A percentile compares a stretch with the other conserved stretches of the same genome.
phyloP scores from a whole-genome alignment of 495 filamentous ascomycete species.

The Aspergillus sclerotiicarbonarius region DNA sequence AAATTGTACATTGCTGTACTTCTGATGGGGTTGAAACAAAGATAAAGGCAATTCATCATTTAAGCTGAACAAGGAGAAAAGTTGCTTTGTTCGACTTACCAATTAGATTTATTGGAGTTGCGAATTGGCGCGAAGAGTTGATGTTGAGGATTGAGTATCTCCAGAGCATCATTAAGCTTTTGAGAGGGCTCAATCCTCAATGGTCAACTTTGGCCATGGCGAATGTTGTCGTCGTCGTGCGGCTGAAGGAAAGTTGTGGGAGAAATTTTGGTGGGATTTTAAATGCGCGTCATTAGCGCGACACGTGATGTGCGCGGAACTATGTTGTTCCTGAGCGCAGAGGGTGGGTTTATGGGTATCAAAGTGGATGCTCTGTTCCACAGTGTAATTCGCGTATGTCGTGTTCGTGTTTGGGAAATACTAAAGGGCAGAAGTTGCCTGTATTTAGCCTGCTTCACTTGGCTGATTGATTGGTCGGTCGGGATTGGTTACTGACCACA shows the following conservation, averaged over 20 bases:
- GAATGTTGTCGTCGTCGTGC: too few species aligned
- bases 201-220: background rate
- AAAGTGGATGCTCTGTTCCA: background rate
- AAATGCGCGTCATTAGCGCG: slow-evolving; percentile 18
- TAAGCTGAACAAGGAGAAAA: slow-evolving; percentile 2
- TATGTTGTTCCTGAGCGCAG: slow-evolving; percentile 8
- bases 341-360: background rate
- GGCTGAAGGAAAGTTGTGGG: background rate
- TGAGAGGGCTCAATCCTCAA: background rate
- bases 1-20: slow-evolving; percentile 23
- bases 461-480: too few species aligned
- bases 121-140: background rate
- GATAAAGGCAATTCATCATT: slow-evolving; percentile 39
- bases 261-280: slow-evolving; percentile 17
- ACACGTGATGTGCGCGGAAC: slow-evolving; percentile 20
- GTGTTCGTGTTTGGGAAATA: too few species aligned
- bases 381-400: background rate
- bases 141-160: background rate
- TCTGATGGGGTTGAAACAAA: slow-evolving; percentile 49
- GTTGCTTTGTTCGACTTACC: slow-evolving; percentile 9
- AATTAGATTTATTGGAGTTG: background rate
- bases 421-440: too few species aligned
- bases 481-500: too few species aligned
- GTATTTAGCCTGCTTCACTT: too few species aligned
- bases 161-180: background rate